These are phyloP conservation scores for Eutrema yunnanense DNA, from an alignment of 345 rosid genomes.

Conservation along the genomic window DNA sequence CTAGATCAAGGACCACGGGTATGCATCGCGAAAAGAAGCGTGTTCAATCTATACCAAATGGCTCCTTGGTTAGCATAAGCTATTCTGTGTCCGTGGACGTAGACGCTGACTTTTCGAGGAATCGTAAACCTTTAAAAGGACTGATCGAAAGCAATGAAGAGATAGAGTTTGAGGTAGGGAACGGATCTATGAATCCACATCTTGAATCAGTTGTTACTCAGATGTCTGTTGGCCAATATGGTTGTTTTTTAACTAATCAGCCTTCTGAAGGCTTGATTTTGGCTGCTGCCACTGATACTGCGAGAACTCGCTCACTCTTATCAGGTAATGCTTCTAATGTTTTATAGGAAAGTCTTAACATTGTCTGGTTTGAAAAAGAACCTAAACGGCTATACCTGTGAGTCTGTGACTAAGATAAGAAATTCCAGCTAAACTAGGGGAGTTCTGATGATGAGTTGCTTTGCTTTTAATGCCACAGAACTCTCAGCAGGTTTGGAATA, in stretches of 20 bases:
- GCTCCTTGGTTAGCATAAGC: no score
- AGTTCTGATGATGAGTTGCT: background rate
- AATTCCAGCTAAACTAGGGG: background rate
- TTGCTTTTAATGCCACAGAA: constrained; percentile 29
- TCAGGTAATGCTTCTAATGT: constrained; percentile 37
- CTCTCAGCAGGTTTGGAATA: constrained; percentile 41
- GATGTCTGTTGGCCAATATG: constrained; percentile 79
- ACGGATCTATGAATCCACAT: no score
- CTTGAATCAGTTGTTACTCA: constrained; percentile 30
- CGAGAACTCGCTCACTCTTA: constrained; percentile 34
- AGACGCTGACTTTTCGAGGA: no score
- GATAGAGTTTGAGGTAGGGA: no score
- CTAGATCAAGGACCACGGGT: constrained; percentile 17
- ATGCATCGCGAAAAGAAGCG: background rate
- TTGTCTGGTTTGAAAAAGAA: background rate
- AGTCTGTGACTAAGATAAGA: constrained; percentile 4
- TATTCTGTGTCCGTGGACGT: no score
- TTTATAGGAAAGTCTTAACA: background rate
- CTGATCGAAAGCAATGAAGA: no score
- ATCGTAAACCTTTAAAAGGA: no score
- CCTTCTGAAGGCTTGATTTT: constrained; percentile 18
- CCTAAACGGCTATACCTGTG: no score
- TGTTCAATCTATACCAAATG: no score
- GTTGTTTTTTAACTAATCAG: constrained; percentile 22
- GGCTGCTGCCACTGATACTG: constrained; percentile 52